Evolutionary conservation across 2,329 filamentous ascomycete species (phyloP).

Genomic region (Beauveria sp.): DNA sequence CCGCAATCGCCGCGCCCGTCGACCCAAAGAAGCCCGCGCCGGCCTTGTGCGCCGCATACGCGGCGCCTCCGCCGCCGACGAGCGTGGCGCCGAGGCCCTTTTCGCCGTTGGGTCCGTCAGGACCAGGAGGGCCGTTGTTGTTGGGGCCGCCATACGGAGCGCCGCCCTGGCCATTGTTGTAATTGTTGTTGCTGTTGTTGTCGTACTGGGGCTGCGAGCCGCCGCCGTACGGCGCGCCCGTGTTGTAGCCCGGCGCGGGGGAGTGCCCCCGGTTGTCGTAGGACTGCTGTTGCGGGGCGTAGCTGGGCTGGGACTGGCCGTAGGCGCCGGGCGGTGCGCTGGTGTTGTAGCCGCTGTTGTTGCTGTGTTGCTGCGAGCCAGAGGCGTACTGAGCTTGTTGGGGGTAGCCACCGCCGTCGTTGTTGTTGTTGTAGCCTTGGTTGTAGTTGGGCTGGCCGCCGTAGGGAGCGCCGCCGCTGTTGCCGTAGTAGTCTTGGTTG

Average conservation of each 20-base stretch:
- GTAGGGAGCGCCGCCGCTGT: conserved; percentile 17
- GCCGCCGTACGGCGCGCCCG: conserved; percentile 26
- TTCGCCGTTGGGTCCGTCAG: conserved; percentile 33
- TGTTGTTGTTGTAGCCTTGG: conserved; percentile 10
- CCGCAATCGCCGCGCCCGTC: conserved; percentile 41
- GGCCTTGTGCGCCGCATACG: conserved; percentile 44
- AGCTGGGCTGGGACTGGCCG: conserved; percentile 9
- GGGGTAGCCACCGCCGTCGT: conserved; percentile 13
- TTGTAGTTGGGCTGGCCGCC: conserved; percentile 5
- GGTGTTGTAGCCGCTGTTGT: neutral
- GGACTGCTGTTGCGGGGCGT: conserved; percentile 1
- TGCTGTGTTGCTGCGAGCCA: conserved; percentile 3
- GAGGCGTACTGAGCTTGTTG: conserved; percentile 12
- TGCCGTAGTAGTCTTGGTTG: conserved; percentile 31
- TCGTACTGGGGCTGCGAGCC: conserved; percentile 16
- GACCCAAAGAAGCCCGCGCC: conserved; percentile 46
- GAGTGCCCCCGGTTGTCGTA: conserved; percentile 12
- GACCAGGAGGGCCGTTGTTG: conserved; percentile 19
- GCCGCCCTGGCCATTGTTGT: conserved; percentile 19
- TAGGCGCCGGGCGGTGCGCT: neutral
- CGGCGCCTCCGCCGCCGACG: conserved; percentile 45
- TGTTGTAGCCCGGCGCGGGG: conserved; percentile 16
- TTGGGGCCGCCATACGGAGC: conserved; percentile 15
- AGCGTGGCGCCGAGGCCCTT: conserved; percentile 49
- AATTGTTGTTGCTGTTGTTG: conserved; percentile 15